Evolutionary conservation across 257 asterid species (phyloP).

Genomic region (Solanum microdontum): DNA sequence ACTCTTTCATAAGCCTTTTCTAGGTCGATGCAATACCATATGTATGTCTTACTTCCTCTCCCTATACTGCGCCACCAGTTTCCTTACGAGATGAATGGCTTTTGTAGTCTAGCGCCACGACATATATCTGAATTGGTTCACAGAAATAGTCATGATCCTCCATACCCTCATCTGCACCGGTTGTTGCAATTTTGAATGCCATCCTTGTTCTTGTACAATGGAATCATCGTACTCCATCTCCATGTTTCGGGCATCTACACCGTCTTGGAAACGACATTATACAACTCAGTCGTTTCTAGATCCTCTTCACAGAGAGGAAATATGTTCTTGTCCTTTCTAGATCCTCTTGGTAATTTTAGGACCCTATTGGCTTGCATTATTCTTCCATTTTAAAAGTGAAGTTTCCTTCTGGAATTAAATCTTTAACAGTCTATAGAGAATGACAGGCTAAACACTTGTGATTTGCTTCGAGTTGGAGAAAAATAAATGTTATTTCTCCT

Average conservation of each 20-base stretch:
- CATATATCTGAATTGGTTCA: background rate
- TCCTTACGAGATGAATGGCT: background rate
- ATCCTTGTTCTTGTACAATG: background rate
- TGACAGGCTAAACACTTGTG: background rate
- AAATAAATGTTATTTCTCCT: background rate
- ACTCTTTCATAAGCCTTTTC: background rate
- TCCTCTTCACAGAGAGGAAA: background rate
- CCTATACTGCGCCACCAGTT: background rate
- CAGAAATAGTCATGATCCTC: background rate
- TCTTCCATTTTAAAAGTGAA: background rate
- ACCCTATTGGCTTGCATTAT: background rate
- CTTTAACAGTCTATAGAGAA: background rate
- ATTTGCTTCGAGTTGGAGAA: background rate
- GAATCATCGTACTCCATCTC: background rate
- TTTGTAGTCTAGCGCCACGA: background rate
- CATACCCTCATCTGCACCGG: background rate
- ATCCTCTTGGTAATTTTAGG: background rate
- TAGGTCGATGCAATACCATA: background rate
- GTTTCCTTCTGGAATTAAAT: background rate
- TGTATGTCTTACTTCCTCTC: background rate
- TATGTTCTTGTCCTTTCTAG: background rate
- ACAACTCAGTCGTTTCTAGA: background rate
- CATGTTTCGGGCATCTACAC: background rate
- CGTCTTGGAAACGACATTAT: background rate
- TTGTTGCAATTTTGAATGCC: background rate